These are phyloP conservation scores for Dactylellina haptotyla DNA, from an alignment of 2,329 filamentous ascomycete species.

Conservation along the genomic window DNA sequence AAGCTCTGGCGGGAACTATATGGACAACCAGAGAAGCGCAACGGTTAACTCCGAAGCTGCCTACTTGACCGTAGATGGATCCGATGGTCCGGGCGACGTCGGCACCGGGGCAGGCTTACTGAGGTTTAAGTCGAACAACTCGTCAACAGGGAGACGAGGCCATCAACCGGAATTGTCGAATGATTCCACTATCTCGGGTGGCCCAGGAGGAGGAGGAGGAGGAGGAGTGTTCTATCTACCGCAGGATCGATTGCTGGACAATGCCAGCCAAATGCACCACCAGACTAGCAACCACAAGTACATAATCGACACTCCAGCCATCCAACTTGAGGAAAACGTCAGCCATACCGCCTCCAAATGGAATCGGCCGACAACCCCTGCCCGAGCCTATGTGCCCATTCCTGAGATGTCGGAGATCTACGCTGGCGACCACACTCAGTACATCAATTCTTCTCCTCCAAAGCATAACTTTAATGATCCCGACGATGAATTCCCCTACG, in stretches of 20 bases:
- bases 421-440: slow-evolving; percentile 48
- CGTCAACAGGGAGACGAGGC: slow-evolving; percentile 24
- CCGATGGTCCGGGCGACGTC: slow-evolving; percentile 11
- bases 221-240: slow-evolving; percentile 29
- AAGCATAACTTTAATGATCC: slow-evolving; percentile 53
- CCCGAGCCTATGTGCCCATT: slow-evolving; percentile 37
- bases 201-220: slow-evolving; percentile 11
- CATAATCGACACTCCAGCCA: slow-evolving; percentile 40
- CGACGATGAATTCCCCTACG: slow-evolving; percentile 46
- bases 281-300: slow-evolving; percentile 48
- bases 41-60: slow-evolving; percentile 20
- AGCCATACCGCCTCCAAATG: slow-evolving; percentile 16
- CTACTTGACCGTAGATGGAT: slow-evolving; percentile 23
- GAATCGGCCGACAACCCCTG: slow-evolving; percentile 31
- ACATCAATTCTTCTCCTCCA: slow-evolving; percentile 40
- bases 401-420: slow-evolving; percentile 52
- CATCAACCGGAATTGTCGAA: slow-evolving; percentile 50
- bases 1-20: slow-evolving; percentile 17
- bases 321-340: slow-evolving; percentile 49
- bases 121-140: slow-evolving; percentile 31
- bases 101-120: slow-evolving; percentile 35
- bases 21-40: not conserved
- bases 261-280: slow-evolving; percentile 27
- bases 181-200: slow-evolving; percentile 40
- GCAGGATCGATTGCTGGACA: slow-evolving; percentile 43